These are phyloP conservation scores for Hanseniaspora lachancei DNA, from an alignment of 805 yeast species.

Conservation along the genomic window DNA sequence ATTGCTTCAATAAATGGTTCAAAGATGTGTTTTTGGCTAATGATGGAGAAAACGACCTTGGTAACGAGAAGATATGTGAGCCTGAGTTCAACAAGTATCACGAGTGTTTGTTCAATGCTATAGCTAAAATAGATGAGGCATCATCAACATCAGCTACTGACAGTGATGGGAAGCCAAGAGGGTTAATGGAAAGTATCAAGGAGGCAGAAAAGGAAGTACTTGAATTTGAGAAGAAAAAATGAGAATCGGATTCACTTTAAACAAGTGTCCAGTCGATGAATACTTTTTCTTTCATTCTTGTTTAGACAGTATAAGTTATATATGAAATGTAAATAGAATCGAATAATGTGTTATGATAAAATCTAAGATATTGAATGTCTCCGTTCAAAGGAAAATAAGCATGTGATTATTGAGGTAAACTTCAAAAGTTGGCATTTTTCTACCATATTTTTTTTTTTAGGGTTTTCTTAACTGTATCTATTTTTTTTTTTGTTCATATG, in stretches of 20 bases:
- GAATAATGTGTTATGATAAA: too few relatives aligned
- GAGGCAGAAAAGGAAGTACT: constrained; percentile 11
- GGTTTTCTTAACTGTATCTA: too few relatives aligned
- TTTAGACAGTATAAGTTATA: too few relatives aligned
- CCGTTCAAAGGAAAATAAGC: too few relatives aligned
- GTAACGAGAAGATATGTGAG: constrained; percentile 6
- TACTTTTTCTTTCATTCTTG: too few relatives aligned
- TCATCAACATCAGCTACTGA: background rate
- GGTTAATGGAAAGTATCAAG: constrained; percentile 7
- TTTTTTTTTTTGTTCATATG: too few relatives aligned
- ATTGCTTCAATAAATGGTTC: constrained; percentile 82
- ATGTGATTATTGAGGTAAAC: too few relatives aligned
- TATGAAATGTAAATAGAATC: too few relatives aligned
- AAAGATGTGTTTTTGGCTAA: constrained; percentile 47
- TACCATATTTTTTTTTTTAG: too few relatives aligned
- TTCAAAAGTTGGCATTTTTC: background rate
- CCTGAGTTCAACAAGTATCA: constrained; percentile 10
- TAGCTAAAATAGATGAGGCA: background rate
- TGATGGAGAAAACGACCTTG: background rate
- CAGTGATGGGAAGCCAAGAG: background rate
- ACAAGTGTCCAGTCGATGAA: too few relatives aligned
- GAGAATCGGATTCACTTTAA: background rate
- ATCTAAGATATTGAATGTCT: too few relatives aligned
- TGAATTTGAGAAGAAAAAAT: background rate
- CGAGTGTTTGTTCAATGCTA: constrained; percentile 4